phyloP scores from a whole-genome alignment of 2,329 filamentous ascomycete species.

The Fusarium oxysporum region DNA sequence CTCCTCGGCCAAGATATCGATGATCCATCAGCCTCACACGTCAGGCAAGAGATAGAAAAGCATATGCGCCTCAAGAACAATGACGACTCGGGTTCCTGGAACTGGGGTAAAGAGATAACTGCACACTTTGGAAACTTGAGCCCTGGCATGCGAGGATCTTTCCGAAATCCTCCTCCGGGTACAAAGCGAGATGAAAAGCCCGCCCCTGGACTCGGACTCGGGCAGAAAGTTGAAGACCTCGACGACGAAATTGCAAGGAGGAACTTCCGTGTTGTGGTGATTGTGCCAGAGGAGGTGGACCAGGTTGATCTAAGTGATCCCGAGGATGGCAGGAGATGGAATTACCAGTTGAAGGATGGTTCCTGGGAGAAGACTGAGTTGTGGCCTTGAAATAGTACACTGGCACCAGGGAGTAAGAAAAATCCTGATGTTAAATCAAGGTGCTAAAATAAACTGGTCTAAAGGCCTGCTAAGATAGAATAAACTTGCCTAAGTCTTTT shows the following conservation, averaged over 20 bases:
- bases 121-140: constrained; percentile 91
- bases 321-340: constrained; percentile 70
- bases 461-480: too few species aligned
- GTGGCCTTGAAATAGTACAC: constrained; percentile 64
- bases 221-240: constrained; percentile 76
- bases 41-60: constrained; percentile 68
- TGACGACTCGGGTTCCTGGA: constrained; percentile 68
- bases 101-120: constrained; percentile 82
- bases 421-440: too few species aligned
- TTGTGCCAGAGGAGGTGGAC: constrained; percentile 83
- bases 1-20: constrained; percentile 78
- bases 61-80: constrained; percentile 66
- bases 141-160: constrained; percentile 81
- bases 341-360: constrained; percentile 69
- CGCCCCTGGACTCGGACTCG: constrained; percentile 57
- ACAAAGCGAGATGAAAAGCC: constrained; percentile 65
- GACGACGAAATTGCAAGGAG: constrained; percentile 76
- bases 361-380: constrained; percentile 77
- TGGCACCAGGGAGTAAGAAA: too few species aligned
- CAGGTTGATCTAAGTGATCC: constrained; percentile 77
- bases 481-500: too few species aligned
- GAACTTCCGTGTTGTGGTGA: constrained; percentile 87
- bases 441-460: too few species aligned
- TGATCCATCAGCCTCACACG: constrained; percentile 54
- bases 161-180: constrained; percentile 78